Percentiles rank a stretch among this genome's conserved stretches.
phyloP scores from a whole-genome alignment of 148 eudicot genomes.

The Silene uniflora region DNA sequence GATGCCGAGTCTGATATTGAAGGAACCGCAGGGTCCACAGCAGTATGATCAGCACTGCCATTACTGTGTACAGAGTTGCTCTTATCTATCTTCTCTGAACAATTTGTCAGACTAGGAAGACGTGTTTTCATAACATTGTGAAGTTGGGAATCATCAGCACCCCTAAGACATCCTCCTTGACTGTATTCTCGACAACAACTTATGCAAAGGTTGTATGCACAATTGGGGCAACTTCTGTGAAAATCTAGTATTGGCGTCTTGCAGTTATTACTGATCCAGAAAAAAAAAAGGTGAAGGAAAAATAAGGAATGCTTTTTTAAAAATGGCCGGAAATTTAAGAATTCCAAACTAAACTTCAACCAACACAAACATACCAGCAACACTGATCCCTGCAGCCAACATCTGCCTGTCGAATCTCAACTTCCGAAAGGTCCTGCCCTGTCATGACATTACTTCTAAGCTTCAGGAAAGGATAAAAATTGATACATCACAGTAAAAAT shows the following conservation, averaged over 20 bases:
- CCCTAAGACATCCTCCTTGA: slow-evolving; percentile 29
- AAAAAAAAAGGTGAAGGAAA: slow-evolving; percentile 22
- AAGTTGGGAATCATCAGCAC: neutral
- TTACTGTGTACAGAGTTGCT: slow-evolving; percentile 14
- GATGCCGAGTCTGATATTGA: slow-evolving; percentile 36
- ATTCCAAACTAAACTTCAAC: slow-evolving; percentile 4
- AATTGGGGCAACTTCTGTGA: slow-evolving; percentile 79
- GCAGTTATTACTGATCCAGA: slow-evolving; percentile 68
- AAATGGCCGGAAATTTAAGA: neutral
- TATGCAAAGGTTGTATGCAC: slow-evolving; percentile 83
- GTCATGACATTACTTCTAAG: slow-evolving; percentile 21
- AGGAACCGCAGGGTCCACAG: slow-evolving; percentile 32
- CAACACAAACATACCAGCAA: slow-evolving; percentile 52
- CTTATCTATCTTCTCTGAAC: slow-evolving; percentile 21
- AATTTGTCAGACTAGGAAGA: slow-evolving; percentile 23
- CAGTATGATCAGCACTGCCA: slow-evolving; percentile 15
- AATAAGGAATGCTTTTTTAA: slow-evolving; percentile 5
- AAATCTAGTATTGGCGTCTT: slow-evolving; percentile 62
- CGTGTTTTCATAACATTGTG: slow-evolving; percentile 24
- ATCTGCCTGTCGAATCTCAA: slow-evolving; percentile 61
- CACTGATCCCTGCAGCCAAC: slow-evolving; percentile 35
- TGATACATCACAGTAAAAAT: neutral
- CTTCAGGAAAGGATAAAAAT: slow-evolving; percentile 19
- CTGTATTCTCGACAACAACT: slow-evolving; percentile 57
- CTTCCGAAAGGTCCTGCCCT: slow-evolving; percentile 53